phyloP scores from a whole-genome alignment of 352 stramenopile genomes.

The Phytophthora pinifolia region DNA sequence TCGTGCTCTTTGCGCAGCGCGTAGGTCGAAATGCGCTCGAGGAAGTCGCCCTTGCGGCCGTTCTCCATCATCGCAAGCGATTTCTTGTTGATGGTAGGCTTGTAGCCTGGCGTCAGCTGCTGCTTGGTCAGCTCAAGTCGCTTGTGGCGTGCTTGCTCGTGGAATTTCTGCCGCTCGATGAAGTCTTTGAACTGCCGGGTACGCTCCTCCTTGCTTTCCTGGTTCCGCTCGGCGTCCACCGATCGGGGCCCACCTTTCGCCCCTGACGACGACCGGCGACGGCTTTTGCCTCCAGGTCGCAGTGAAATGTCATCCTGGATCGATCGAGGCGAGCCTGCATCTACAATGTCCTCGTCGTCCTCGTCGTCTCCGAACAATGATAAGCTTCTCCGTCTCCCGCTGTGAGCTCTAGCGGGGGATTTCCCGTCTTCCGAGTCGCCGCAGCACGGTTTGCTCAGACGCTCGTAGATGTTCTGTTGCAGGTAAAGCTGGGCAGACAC shows the following conservation, averaged over 20 bases:
- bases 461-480: slow-evolving; percentile 86
- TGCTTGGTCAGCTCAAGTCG: slow-evolving; percentile 67
- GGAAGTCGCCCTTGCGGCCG: slow-evolving; percentile 76
- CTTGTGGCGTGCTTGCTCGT: slow-evolving; percentile 66
- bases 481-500: slow-evolving; percentile 82
- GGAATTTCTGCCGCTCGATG: slow-evolving; percentile 71
- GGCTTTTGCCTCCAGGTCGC: slow-evolving; percentile 20
- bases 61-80: slow-evolving; percentile 82
- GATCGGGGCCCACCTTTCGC: slow-evolving; percentile 36
- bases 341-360: slow-evolving; percentile 30
- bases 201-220: slow-evolving; percentile 53
- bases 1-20: slow-evolving; percentile 79
- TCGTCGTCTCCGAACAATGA: slow-evolving; percentile 37
- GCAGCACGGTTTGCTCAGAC: slow-evolving; percentile 65
- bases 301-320: slow-evolving; percentile 66
- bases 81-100: slow-evolving; percentile 82
- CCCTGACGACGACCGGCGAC: slow-evolving; percentile 9
- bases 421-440: slow-evolving; percentile 20
- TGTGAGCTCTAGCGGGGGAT: slow-evolving; percentile 21
- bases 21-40: slow-evolving; percentile 78
- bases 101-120: slow-evolving; percentile 55
- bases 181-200: slow-evolving; percentile 66
- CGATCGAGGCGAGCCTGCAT: slow-evolving; percentile 22
- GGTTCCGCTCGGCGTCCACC: slow-evolving; percentile 39
- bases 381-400: slow-evolving; percentile 29